phyloP scores from a whole-genome alignment of 495 filamentous ascomycete species.

The Barbatosphaeria neglecta region DNA sequence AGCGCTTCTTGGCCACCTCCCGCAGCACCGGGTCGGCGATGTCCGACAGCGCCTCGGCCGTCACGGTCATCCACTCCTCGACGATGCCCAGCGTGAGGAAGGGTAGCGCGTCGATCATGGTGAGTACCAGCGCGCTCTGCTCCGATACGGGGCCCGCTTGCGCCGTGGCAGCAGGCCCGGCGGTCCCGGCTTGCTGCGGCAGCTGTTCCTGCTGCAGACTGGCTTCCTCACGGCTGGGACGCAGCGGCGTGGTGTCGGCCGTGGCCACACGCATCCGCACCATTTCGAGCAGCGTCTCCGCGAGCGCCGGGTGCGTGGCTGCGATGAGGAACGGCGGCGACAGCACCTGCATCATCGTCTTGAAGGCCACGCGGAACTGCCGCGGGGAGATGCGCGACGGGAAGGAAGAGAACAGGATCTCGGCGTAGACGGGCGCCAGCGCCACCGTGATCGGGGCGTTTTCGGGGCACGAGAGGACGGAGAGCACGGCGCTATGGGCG shows the following conservation, averaged over 20 bases:
- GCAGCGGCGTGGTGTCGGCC: slow-evolving; percentile 31
- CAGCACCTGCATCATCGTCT: slow-evolving; percentile 76
- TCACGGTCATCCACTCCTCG: slow-evolving; percentile 51
- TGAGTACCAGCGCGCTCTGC: slow-evolving; percentile 66
- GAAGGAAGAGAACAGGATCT: slow-evolving; percentile 73
- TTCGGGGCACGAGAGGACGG: slow-evolving; percentile 68
- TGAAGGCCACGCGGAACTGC: slow-evolving; percentile 91
- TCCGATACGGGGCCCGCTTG: slow-evolving; percentile 47
- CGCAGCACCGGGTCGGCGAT: slow-evolving; percentile 52
- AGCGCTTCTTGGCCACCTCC: slow-evolving; percentile 54
- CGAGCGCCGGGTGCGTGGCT: slow-evolving; percentile 58
- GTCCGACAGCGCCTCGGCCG: slow-evolving; percentile 53
- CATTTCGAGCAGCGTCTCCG: slow-evolving; percentile 72
- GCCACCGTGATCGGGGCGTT: slow-evolving; percentile 59
- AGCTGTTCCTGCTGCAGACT: slow-evolving; percentile 4
- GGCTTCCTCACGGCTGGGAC: slow-evolving; percentile 14
- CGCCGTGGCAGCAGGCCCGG: slow-evolving; percentile 4
- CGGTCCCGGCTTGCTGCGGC: neutral
- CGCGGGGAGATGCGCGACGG: slow-evolving; percentile 70
- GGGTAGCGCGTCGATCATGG: slow-evolving; percentile 73
- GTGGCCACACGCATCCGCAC: slow-evolving; percentile 56
- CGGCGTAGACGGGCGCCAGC: slow-evolving; percentile 77
- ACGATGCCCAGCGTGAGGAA: slow-evolving; percentile 57
- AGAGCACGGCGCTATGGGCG: slow-evolving; percentile 76
- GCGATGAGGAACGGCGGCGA: slow-evolving; percentile 68